Evolutionary conservation across 2,329 filamentous ascomycete species (phyloP).

Genomic region (Orbilia blumenaviensis): DNA sequence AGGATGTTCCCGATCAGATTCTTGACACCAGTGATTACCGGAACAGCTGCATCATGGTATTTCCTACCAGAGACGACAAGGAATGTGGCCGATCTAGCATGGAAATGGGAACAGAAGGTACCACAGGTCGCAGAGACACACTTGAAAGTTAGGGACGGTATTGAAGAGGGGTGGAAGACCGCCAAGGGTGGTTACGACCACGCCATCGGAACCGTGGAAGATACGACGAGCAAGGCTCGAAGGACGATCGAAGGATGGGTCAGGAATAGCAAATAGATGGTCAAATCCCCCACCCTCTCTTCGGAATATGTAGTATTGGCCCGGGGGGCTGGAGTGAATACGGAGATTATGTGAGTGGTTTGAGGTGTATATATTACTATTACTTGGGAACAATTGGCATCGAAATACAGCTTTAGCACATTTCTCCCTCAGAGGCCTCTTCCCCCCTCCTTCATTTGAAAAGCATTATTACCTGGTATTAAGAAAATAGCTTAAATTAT

Average conservation of each 20-base stretch:
- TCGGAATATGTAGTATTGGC: background rate
- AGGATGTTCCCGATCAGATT: constrained; percentile 83
- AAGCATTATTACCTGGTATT: constrained; percentile 1
- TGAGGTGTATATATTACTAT: constrained; percentile 5
- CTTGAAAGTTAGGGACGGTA: constrained; percentile 73
- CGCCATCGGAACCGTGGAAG: constrained; percentile 75
- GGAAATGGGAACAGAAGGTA: constrained; percentile 91
- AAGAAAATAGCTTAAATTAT: background rate
- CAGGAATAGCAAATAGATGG: constrained; percentile 72
- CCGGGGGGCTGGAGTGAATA: background rate
- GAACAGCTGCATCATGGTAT: constrained; percentile 81
- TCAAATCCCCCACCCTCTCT: background rate
- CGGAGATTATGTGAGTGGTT: background rate
- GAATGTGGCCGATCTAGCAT: constrained; percentile 85
- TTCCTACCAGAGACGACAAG: constrained; percentile 88
- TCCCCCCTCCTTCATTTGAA: background rate
- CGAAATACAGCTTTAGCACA: background rate
- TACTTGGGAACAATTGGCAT: constrained; percentile 5
- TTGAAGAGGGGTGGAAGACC: constrained; percentile 75
- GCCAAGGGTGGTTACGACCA: constrained; percentile 78
- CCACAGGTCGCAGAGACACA: constrained; percentile 85
- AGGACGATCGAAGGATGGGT: constrained; percentile 88
- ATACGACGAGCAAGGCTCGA: constrained; percentile 61
- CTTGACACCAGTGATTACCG: constrained; percentile 78
- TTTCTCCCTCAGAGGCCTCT: background rate